phyloP scores from a whole-genome alignment of 495 filamentous ascomycete species.

The Lichina pygmaea region DNA sequence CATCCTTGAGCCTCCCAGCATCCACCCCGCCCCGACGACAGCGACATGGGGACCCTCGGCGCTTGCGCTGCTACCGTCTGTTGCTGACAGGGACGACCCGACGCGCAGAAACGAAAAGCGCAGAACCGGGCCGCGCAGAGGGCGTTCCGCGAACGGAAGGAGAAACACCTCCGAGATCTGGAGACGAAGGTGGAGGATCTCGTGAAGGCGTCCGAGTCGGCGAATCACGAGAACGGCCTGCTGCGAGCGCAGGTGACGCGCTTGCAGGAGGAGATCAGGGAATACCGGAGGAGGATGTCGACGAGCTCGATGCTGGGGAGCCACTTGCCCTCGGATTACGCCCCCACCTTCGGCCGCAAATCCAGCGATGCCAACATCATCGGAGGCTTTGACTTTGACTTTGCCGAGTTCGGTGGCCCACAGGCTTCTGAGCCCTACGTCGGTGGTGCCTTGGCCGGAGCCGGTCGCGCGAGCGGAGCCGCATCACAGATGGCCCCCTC shows the following conservation, averaged over 20 bases:
- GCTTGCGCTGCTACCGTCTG: slow-evolving; percentile 8
- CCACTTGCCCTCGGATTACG: slow-evolving; percentile 11
- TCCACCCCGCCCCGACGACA: neutral
- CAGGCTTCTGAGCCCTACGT: slow-evolving; percentile 35
- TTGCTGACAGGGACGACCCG: slow-evolving; percentile 3
- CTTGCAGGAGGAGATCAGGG: slow-evolving; percentile 56
- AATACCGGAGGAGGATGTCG: slow-evolving; percentile 70
- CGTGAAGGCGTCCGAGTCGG: slow-evolving; percentile 58
- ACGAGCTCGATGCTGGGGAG: slow-evolving; percentile 16
- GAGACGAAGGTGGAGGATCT: slow-evolving; percentile 84
- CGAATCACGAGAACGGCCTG: slow-evolving; percentile 66
- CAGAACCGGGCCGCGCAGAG: slow-evolving; percentile 93
- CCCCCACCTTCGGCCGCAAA: slow-evolving; percentile 7
- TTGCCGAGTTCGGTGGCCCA: slow-evolving; percentile 69
- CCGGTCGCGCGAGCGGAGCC: slow-evolving; percentile 30
- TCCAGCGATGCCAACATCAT: slow-evolving; percentile 27
- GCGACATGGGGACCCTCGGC: neutral
- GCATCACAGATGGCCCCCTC: slow-evolving; percentile 21
- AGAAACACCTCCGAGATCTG: slow-evolving; percentile 87
- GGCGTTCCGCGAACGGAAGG: slow-evolving; percentile 92
- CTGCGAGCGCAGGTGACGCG: slow-evolving; percentile 70
- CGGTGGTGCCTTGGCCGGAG: slow-evolving; percentile 18
- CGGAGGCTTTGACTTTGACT: slow-evolving; percentile 78
- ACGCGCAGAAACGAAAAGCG: slow-evolving; percentile 74
- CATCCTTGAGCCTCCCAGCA: neutral